phyloP scores from a whole-genome alignment of 495 filamentous ascomycete genomes.

The Friedmanniomyces simplex region DNA sequence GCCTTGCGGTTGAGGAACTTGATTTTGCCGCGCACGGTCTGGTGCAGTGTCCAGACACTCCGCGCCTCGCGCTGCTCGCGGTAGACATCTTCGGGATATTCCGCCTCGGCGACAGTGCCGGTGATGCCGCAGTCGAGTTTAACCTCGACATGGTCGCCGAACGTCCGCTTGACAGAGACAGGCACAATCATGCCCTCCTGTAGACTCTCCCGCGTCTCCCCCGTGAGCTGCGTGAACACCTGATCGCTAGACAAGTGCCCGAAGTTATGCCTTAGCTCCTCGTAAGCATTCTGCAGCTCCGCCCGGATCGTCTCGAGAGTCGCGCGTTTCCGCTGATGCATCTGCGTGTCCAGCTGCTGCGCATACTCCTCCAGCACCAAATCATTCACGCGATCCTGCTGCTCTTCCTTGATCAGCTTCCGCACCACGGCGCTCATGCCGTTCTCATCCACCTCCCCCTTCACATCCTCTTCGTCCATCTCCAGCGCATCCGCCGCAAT shows the following conservation, averaged over 20 bases:
- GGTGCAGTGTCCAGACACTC: constrained; percentile 54
- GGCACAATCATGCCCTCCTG: constrained; percentile 83
- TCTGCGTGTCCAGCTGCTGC: constrained; percentile 84
- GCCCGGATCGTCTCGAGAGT: constrained; percentile 94
- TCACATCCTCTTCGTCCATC: constrained; percentile 94
- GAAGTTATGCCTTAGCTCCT: constrained; percentile 82
- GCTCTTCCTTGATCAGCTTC: constrained; percentile 80
- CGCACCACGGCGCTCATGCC: constrained; percentile 83
- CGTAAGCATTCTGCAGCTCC: constrained; percentile 83
- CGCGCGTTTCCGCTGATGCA: constrained; percentile 87
- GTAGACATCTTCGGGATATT: constrained; percentile 51
- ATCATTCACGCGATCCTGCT: constrained; percentile 90
- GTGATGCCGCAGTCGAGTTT: constrained; percentile 91
- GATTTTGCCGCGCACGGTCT: constrained; percentile 81
- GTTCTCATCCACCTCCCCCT: constrained; percentile 80
- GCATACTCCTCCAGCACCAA: constrained; percentile 94
- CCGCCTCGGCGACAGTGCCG: constrained; percentile 64
- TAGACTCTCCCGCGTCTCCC: constrained; percentile 77
- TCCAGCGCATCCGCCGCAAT: constrained; percentile 97
- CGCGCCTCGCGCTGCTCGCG: constrained; percentile 42
- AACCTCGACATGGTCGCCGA: constrained; percentile 82
- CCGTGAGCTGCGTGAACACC: constrained; percentile 94
- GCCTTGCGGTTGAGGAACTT: constrained; percentile 71
- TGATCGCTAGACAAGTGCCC: constrained; percentile 60
- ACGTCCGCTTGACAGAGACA: constrained; percentile 75